Conservation (phyloP, 768 basidiomycete species). For the Hypholoma sublateritium region DNA sequence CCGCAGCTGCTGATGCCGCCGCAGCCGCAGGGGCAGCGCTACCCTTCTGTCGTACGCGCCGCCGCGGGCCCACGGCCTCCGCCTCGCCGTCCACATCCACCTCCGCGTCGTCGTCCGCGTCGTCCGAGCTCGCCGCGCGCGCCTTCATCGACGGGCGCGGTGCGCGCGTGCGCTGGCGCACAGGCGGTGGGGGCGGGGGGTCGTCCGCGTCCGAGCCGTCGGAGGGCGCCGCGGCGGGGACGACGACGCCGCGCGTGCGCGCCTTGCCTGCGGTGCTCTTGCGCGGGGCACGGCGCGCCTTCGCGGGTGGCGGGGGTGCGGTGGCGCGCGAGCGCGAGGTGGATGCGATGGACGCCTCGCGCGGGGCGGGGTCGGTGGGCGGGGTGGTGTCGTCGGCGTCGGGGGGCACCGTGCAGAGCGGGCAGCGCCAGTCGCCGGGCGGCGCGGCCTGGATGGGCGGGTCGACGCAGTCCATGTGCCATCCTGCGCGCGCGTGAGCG, state of each 20-base stretch:
- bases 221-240: conserved; percentile 28
- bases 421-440: conserved; percentile 78
- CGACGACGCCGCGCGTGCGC: conserved; percentile 22
- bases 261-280: conserved; percentile 11
- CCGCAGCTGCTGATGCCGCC: no score
- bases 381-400: conserved; percentile 15
- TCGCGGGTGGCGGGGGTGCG: conserved; percentile 6
- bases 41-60: conserved; percentile 5
- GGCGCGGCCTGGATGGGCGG: conserved; percentile 75
- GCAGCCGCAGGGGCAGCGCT: not conserved
- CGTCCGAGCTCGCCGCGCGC: conserved; percentile 1
- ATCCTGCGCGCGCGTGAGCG: conserved; percentile 45
- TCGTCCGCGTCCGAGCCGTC: conserved; percentile 25
- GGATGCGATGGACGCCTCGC: conserved; percentile 27
- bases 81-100: not conserved
- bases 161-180: conserved; percentile 18
- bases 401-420: conserved; percentile 45
- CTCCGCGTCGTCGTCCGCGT: not conserved
- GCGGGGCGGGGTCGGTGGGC: conserved; percentile 13
- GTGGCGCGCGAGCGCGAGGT: conserved; percentile 26
- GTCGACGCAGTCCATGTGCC: conserved; percentile 79
- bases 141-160: conserved; percentile 24
- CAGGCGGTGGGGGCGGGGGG: conserved; percentile 28
- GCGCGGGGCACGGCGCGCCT: conserved; percentile 21
- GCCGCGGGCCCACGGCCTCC: not conserved